Evolutionary conservation across 345 rosid genomes (phyloP), one percentile per base, ranked within the genome.

Genomic region (Gossypium raimondii): DNA sequence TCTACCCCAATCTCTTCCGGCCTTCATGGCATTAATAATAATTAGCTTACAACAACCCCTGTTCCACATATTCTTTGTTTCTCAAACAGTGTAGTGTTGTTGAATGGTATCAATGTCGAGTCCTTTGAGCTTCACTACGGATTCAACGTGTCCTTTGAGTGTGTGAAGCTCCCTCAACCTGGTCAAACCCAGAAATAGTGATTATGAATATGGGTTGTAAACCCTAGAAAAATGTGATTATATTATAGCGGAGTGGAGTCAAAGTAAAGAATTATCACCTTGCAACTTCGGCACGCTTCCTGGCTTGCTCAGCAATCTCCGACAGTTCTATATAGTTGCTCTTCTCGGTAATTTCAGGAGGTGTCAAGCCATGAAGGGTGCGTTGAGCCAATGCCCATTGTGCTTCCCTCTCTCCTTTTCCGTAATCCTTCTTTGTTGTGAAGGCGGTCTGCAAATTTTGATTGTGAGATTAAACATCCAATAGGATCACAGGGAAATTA

Each of bases 151-250:
- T 1, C 97, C 94, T 86, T 94, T 92, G 27, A 94, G 90, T 0
- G 97, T 92, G 58, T 92, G 97, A 64, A 92, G 88, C 84, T 94
- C 98, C 78, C 97, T 87, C 75, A 90, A 81, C 92, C 97, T 93
- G 85, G 48, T 16, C 10, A 11, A 45, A 62, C 27, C 65, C 38
- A 60, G 1, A 60, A 25, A 12, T 53, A 4, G 9, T 13, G 29
- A 34, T 34, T 34, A 34, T 34, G 41, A 34, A 34, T 5, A 5
- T 34, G 41, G 41, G 7, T 34, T 34, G 7, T 4, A 34, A 34
- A 5, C 41, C 41, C 41, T 34, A 34, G 41, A 34, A 34, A 34
- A 34, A 34, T 34, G 41, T 34, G 41, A 34, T 34, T 34, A 34
- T 34, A 34, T 34, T 34, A 34, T 34, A 34, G 7, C 41, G 7